These are phyloP conservation scores for Incumbomyces delicatus DNA, from an alignment of 2,329 filamentous ascomycete genomes.

Conservation along the genomic window DNA sequence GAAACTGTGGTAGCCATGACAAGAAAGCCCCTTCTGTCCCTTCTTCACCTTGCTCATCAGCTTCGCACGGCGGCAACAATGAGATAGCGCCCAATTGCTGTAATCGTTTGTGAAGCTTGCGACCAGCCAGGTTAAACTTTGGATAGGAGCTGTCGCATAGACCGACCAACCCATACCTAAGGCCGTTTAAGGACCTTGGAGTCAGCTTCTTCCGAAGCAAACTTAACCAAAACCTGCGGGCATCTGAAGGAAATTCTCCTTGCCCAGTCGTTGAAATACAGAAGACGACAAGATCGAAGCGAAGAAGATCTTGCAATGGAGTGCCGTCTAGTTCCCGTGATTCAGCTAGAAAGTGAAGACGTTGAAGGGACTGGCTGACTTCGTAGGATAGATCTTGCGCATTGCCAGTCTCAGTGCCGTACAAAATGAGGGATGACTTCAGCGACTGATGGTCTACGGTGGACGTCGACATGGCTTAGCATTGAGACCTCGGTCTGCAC, in stretches of 20 bases:
- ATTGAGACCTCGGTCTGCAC: too few relatives aligned
- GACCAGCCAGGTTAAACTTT: slow-evolving; percentile 90
- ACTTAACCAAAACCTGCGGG: slow-evolving; percentile 71
- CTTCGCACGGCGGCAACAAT: slow-evolving; percentile 71
- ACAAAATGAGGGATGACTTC: slow-evolving; percentile 57
- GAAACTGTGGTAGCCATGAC: slow-evolving; percentile 63
- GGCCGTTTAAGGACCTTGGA: slow-evolving; percentile 54
- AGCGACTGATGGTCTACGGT: too few relatives aligned
- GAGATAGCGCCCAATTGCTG: slow-evolving; percentile 71
- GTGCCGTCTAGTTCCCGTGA: slow-evolving; percentile 70
- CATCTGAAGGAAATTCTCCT: slow-evolving; percentile 82
- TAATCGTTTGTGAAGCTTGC: slow-evolving; percentile 77
- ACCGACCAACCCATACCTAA: slow-evolving; percentile 78
- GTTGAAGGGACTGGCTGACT: slow-evolving; percentile 61
- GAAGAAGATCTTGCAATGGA: slow-evolving; percentile 37
- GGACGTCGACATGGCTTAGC: too few relatives aligned
- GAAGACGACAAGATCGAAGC: slow-evolving; percentile 48
- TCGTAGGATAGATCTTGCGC: slow-evolving; percentile 85
- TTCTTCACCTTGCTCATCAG: slow-evolving; percentile 87
- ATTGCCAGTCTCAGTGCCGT: slow-evolving; percentile 92
- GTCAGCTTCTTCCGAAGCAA: slow-evolving; percentile 70
- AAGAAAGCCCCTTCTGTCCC: slow-evolving; percentile 76
- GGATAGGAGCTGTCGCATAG: slow-evolving; percentile 91
- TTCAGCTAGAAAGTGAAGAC: slow-evolving; percentile 66
- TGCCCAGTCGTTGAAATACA: slow-evolving; percentile 88